Conservation (phyloP, 2,329 filamentous ascomycete species). For the Curvularia eragrostidis region DNA sequence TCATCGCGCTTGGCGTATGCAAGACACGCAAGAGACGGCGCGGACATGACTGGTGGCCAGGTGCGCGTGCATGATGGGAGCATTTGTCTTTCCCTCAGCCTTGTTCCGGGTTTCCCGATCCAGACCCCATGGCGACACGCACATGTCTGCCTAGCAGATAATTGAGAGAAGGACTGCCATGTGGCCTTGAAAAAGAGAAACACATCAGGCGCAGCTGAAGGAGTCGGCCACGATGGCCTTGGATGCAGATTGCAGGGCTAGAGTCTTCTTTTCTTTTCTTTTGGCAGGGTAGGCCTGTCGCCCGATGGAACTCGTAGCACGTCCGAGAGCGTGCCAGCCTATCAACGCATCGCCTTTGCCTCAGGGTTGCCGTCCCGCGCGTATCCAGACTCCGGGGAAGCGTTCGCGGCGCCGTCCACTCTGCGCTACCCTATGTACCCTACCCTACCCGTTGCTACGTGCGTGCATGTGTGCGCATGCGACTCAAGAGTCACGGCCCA, state of each 20-base stretch:
- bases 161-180: constrained; percentile 20
- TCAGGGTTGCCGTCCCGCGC: constrained; percentile 18
- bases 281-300: constrained; percentile 8
- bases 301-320: constrained; percentile 10
- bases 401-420: constrained; percentile 23
- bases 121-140: constrained; percentile 19
- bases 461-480: constrained; percentile 23
- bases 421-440: too few species aligned
- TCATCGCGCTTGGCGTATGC: background rate
- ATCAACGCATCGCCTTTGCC: constrained; percentile 17
- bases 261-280: constrained; percentile 14
- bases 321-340: constrained; percentile 17
- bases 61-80: background rate
- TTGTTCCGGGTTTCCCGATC: constrained; percentile 5
- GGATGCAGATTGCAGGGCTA: constrained; percentile 4
- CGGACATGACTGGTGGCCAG: constrained; percentile 3
- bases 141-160: constrained; percentile 30
- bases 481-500: constrained; percentile 36
- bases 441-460: constrained; percentile 25
- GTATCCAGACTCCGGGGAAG: constrained; percentile 32
- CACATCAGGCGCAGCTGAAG: background rate
- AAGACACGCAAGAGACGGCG: constrained; percentile 5
- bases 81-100: constrained; percentile 3
- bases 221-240: background rate
- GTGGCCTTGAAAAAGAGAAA: constrained; percentile 22